A percentile compares a stretch with the other conserved stretches of the same genome.
Conservation (phyloP, 202 grass and related monocot species). For the Musa balbisiana region DNA sequence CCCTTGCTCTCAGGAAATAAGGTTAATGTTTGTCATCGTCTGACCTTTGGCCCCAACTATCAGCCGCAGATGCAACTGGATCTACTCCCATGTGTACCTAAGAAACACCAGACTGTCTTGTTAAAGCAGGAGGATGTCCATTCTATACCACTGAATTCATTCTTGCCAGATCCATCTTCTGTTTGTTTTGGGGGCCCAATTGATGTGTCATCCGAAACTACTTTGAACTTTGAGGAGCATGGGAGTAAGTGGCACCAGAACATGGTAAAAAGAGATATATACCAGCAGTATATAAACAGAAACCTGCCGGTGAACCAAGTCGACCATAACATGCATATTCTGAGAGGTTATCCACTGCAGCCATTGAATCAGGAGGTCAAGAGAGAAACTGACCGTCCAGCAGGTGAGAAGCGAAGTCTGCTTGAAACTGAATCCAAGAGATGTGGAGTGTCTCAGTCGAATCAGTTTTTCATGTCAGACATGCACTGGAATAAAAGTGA, state of each 20-base stretch:
- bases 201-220: slow-evolving; percentile 38
- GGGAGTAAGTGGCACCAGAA: slow-evolving; percentile 20
- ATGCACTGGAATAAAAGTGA: slow-evolving; percentile 36
- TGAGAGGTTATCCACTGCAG: slow-evolving; percentile 34
- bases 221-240: slow-evolving; percentile 37
- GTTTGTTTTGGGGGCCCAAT: slow-evolving; percentile 44
- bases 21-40: slow-evolving; percentile 12
- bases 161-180: slow-evolving; percentile 41
- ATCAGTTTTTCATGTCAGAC: slow-evolving; percentile 38
- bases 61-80: slow-evolving; percentile 24
- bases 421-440: slow-evolving; percentile 30
- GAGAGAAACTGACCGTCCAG: slow-evolving; percentile 20
- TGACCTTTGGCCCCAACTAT: slow-evolving; percentile 21
- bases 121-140: slow-evolving; percentile 40
- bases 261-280: slow-evolving; percentile 30
- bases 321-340: slow-evolving; percentile 22
- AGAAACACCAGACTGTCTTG: slow-evolving; percentile 14
- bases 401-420: slow-evolving; percentile 23
- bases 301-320: slow-evolving; percentile 32
- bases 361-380: slow-evolving; percentile 25
- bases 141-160: slow-evolving; percentile 39
- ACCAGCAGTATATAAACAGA: slow-evolving; percentile 30
- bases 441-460: slow-evolving; percentile 26
- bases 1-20: slow-evolving; percentile 20
- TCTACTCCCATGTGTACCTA: slow-evolving; percentile 12